phyloP scores from a whole-genome alignment of 2,329 filamentous ascomycete genomes.

The Phaeosphaeriaceae sp. region DNA sequence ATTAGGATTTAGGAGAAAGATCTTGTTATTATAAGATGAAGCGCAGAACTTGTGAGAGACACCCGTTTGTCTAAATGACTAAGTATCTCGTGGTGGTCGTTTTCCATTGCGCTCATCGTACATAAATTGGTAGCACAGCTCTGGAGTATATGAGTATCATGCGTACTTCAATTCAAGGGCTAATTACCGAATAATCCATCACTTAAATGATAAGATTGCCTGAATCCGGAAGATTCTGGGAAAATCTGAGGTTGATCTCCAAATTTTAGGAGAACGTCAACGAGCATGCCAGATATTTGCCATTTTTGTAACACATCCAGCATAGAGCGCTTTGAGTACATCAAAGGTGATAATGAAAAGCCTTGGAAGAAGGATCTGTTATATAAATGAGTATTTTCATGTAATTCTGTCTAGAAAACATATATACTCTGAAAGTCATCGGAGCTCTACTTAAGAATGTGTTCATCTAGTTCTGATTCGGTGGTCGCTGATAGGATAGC shows the following conservation, averaged over 20 bases:
- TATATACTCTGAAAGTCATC: too few species aligned
- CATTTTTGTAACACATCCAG: background rate
- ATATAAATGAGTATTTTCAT: background rate
- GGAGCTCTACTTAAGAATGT: too few species aligned
- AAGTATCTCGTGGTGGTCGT: background rate
- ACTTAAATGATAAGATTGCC: background rate
- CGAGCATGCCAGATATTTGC: background rate
- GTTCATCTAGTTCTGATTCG: too few species aligned
- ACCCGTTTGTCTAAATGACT: background rate
- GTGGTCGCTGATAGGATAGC: too few species aligned
- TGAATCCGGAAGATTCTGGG: background rate
- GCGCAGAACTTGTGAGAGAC: background rate
- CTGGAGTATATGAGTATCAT: background rate
- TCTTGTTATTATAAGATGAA: background rate
- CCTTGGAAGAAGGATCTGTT: background rate
- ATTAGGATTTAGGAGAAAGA: background rate
- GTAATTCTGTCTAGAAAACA: too few species aligned
- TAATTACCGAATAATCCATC: background rate
- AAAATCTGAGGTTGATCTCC: background rate
- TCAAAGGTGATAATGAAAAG: background rate
- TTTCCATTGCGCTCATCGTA: background rate
- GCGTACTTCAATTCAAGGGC: background rate
- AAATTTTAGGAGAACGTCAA: background rate
- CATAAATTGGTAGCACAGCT: background rate
- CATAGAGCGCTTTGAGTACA: background rate